These are phyloP conservation scores for Herpetomonas muscarum DNA, from an alignment of 208 protist genomes.

Conservation along the genomic window DNA sequence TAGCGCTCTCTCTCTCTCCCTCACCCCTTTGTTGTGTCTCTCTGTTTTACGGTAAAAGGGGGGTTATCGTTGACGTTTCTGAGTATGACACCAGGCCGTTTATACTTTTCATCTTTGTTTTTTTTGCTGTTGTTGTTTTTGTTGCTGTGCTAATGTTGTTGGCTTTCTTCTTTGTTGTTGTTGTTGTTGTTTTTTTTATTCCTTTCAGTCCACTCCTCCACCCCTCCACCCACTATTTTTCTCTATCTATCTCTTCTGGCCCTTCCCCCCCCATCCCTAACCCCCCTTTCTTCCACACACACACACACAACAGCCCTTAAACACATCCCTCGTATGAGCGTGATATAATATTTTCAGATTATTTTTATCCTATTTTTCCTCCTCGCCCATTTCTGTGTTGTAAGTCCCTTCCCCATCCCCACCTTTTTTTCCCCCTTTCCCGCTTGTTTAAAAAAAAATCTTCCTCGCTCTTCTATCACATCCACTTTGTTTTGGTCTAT, in stretches of 20 bases:
- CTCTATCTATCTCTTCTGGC: background rate
- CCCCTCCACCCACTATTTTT: background rate
- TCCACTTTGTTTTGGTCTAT: no score
- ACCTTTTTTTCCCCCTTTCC: background rate
- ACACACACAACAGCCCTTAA: no score
- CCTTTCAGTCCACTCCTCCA: slow-evolving; percentile 1
- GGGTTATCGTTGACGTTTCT: no score
- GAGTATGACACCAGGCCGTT: no score
- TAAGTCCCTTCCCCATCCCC: background rate
- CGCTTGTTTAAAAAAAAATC: no score
- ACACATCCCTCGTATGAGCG: no score
- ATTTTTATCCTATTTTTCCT: slow-evolving; percentile 2
- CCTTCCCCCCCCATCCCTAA: background rate
- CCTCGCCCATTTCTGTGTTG: background rate
- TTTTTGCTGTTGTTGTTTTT: slow-evolving; percentile 4
- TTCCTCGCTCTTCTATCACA: no score
- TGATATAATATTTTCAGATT: no score
- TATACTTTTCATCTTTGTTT: background rate
- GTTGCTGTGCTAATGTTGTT: background rate
- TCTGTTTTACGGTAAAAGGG: no score
- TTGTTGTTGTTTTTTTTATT: slow-evolving; percentile 17
- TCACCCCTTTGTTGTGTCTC: no score
- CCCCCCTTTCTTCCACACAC: no score
- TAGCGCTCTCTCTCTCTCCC: no score
- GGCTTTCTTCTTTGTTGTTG: background rate